Percentiles rank a stretch among this genome's conserved stretches.
phyloP scores from a whole-genome alignment of 1,139 yeast genomes.

The Scheffersomyces lignicola region DNA sequence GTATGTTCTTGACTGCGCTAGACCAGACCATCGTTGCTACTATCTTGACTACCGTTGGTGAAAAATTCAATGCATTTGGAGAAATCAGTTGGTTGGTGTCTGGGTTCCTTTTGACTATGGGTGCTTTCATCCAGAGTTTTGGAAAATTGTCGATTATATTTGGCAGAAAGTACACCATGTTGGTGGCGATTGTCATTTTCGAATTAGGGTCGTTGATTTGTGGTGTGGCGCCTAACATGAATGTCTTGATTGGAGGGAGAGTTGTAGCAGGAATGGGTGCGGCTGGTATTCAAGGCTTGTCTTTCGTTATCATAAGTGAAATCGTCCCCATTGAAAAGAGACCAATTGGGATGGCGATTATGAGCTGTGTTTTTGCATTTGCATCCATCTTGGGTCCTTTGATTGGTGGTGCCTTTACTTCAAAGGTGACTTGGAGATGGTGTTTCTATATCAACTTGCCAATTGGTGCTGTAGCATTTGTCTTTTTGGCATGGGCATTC shows the following conservation, averaged over 20 bases:
- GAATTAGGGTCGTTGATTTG: slow-evolving; percentile 41
- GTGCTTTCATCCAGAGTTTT: slow-evolving; percentile 38
- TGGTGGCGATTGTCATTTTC: slow-evolving; percentile 33
- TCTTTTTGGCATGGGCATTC: slow-evolving; percentile 25
- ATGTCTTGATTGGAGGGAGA: slow-evolving; percentile 39
- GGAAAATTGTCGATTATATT: slow-evolving; percentile 46
- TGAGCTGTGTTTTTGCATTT: slow-evolving; percentile 38
- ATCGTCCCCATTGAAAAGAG: slow-evolving; percentile 29
- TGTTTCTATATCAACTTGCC: slow-evolving; percentile 42
- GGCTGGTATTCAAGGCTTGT: slow-evolving; percentile 29
- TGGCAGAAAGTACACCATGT: slow-evolving; percentile 44
- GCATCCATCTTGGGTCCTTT: slow-evolving; percentile 61
- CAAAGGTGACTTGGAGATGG: slow-evolving; percentile 47
- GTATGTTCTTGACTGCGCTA: slow-evolving; percentile 38
- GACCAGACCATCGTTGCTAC: slow-evolving; percentile 45
- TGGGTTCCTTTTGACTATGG: slow-evolving; percentile 52
- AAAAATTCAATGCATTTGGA: slow-evolving; percentile 44
- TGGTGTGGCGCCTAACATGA: slow-evolving; percentile 35
- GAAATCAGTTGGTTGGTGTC: slow-evolving; percentile 62
- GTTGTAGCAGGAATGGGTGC: slow-evolving; percentile 37
- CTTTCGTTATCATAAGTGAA: slow-evolving; percentile 30
- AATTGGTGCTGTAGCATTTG: slow-evolving; percentile 34
- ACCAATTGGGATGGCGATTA: slow-evolving; percentile 36
- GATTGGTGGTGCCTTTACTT: slow-evolving; percentile 50
- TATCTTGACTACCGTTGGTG: slow-evolving; percentile 36